Evolutionary conservation across 768 basidiomycete genomes (phyloP), one percentile per base, ranked within the genome.

Genomic region (Mycena rosella): DNA sequence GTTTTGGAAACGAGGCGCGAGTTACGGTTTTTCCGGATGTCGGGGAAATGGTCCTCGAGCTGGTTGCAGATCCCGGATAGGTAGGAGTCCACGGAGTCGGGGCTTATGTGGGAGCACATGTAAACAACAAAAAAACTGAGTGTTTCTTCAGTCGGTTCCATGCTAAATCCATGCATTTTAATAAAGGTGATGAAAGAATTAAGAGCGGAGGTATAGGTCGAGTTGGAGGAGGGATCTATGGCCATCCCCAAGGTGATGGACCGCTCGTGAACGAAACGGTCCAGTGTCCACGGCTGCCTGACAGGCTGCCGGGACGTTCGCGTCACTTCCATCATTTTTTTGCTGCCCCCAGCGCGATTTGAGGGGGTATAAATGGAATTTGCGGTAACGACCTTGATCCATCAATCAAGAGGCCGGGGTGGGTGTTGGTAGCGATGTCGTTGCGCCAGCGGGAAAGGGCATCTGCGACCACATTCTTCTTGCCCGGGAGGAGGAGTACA

Each of bases 51-150:
- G 0, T 71, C 44, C 63, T 84, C 80, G 9, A 84, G 78, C 44
- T 78, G 71, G 20, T 75, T 77, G 56, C 75, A 76, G n/a, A 84
- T 82, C 0, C 84, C 82, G 1, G 83, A 83, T 0, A 85, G 74
- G 70, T 85, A 85, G 2, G 71, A 57, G 17, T 70, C 58, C 10
- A 83, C 78, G 0, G 82, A 81, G 0, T 52, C 14, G 0, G 84
- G 82, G 54, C 79, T 70, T 47, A 85, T 81, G 63, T 78, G 76
- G 49, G 72, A 66, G 2, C 67, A 77, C 76, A 79, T 82, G 72
- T 73, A 85, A 2, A 79, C 73, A 2, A 74, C 71, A 70, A 73
- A 86, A 44, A 80, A 78, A 11, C 75, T 74, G 0, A 86, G 63
- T 0, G 81, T 81, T 38, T 84, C 78, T 0, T 62, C 48, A 0